Base-by-base conservation (phyloP, 2,329 filamentous ascomycete species). In the Cordyceps militaris region DNA sequence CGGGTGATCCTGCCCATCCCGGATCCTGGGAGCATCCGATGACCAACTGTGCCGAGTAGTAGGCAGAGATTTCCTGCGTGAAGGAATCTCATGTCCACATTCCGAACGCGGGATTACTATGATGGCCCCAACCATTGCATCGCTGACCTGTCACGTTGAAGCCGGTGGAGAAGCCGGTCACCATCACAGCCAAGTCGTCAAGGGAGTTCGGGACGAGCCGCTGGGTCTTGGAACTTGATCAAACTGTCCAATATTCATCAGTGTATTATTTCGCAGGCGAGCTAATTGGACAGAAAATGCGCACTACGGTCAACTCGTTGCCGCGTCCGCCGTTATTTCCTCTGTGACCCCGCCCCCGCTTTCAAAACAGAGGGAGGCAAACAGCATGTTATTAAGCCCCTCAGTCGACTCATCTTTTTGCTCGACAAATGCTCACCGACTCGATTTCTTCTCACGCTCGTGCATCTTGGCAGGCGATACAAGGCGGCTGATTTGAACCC, bases 261-360 rank as follows among this genome's bases (percentile, higher is more conserved):
- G 14, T 14, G 23, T 23, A 52, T 52, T 52, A 52, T 30, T 43
- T 50, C 13, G 19, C 47, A 6, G 7, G 47, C 2, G 19, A 10
- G 13, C 21, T 50, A 24, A 50, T 50, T 50, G 47, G 47, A 50
- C 8, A 7, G 32, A 9, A 11, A 6, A 6, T 24, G 5, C 13
- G 16, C 38, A 44, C 30, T 55, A 55, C 28, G 26, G 30, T 8
- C 40, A 24, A 46, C 3, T 30, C 30, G 30, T 14, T 26, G 14
- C 42, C 21, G 42, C 52, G 51, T n/a, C 30, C 40, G 52, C 40
- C 14, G 40, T 55, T 55, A 36, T 46, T 55, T 46, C 40, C 42
- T 47, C n/a, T 40, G 11, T 21, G 43, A 48, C 53, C 53, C 53
- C 53, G 53, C 53, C 53, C 53, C 53, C 53, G 53, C 53, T 56